These are phyloP conservation scores for Alternaria hordeiaustralica DNA, from an alignment of 2,329 filamentous ascomycete species.

Conservation along the genomic window DNA sequence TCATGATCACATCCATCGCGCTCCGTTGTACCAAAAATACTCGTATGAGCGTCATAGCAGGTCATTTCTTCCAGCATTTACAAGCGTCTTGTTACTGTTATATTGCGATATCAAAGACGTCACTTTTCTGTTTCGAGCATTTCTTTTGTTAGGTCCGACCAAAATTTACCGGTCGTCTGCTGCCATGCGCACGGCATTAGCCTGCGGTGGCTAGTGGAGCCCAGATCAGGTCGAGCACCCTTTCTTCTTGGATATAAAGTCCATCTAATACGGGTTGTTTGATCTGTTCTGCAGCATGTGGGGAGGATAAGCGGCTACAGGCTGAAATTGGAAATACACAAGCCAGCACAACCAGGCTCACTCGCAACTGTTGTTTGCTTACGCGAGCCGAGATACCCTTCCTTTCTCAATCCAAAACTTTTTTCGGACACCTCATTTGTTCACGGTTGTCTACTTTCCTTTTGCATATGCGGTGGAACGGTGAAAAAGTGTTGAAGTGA, in stretches of 20 bases:
- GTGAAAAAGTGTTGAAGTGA: slow-evolving; percentile 21
- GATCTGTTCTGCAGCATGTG: slow-evolving; percentile 26
- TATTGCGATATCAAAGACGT: slow-evolving; percentile 44
- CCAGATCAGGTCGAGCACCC: slow-evolving; percentile 17
- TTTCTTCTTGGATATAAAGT: slow-evolving; percentile 35
- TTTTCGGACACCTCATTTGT: slow-evolving; percentile 3
- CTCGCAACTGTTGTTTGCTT: slow-evolving; percentile 45
- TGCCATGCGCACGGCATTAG: slow-evolving; percentile 11
- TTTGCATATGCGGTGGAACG: slow-evolving; percentile 28
- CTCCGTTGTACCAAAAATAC: slow-evolving; percentile 48
- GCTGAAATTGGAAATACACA: slow-evolving; percentile 45
- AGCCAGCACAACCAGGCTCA: slow-evolving; percentile 41
- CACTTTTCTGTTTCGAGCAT: slow-evolving; percentile 39
- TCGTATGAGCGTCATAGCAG: slow-evolving; percentile 50
- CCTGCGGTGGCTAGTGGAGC: slow-evolving; percentile 19
- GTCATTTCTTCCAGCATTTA: slow-evolving; percentile 45
- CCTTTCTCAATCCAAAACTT: slow-evolving; percentile 29
- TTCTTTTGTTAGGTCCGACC: slow-evolving; percentile 43
- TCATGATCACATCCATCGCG: slow-evolving; percentile 17
- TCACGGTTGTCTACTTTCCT: slow-evolving; percentile 1
- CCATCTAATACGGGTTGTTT: slow-evolving; percentile 44
- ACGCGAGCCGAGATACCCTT: slow-evolving; percentile 48
- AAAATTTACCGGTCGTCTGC: slow-evolving; percentile 29
- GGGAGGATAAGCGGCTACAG: slow-evolving; percentile 35
- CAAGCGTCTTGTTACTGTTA: slow-evolving; percentile 43